Percentiles rank a stretch among this genome's conserved stretches.
These are phyloP conservation scores for Nitzschia sp. DNA, from an alignment of 108 stramenopile genomes.

Conservation along the genomic window DNA sequence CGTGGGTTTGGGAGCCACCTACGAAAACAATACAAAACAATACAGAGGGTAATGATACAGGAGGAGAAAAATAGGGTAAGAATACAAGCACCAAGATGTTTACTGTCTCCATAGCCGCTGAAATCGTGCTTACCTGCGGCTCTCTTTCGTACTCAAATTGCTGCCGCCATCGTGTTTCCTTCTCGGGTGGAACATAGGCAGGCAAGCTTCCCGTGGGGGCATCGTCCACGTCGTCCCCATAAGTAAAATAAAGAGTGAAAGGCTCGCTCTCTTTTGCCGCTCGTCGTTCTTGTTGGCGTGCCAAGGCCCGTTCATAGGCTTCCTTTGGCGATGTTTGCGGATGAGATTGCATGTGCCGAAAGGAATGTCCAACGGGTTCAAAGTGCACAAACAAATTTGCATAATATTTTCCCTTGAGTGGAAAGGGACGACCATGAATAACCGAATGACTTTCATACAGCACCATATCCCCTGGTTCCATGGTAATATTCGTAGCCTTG, in stretches of 20 bases:
- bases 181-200: constrained; percentile 17
- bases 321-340: neutral
- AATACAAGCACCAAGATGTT: too few relatives aligned
- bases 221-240: neutral
- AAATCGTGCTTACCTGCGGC: constrained; percentile 29
- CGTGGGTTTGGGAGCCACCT: constrained; percentile 26
- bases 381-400: constrained; percentile 93
- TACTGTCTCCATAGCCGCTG: constrained; percentile 18
- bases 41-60: neutral
- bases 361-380: constrained; percentile 69
- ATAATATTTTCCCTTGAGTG: constrained; percentile 72
- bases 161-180: constrained; percentile 44
- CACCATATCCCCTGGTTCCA: constrained; percentile 90
- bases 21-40: neutral
- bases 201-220: constrained; percentile 20
- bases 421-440: constrained; percentile 92
- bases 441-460: constrained; percentile 91
- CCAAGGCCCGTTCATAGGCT: neutral
- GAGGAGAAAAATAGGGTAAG: neutral
- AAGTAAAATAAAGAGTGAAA: too few relatives aligned
- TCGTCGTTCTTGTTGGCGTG: constrained; percentile 10
- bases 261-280: too few relatives aligned
- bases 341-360: constrained; percentile 24
- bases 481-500: constrained; percentile 82
- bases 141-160: constrained; percentile 29